Evolutionary conservation across 2,329 filamentous ascomycete genomes (phyloP), one percentile per base, ranked within the genome.

Genomic region (Fusarium sulawesiense): DNA sequence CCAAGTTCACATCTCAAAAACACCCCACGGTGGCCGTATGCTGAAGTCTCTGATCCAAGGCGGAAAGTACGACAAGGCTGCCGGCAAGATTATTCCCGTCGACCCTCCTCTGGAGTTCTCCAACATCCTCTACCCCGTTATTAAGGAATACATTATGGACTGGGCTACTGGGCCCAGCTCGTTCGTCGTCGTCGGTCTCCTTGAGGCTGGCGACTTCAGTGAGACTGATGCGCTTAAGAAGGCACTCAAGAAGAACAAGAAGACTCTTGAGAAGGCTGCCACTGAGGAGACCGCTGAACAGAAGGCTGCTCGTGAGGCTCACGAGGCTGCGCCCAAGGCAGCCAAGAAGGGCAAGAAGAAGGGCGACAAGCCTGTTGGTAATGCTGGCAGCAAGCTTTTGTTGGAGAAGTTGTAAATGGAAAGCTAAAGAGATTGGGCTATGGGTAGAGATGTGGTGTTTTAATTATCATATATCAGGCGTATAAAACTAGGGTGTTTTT

Each of bases 11-110:
- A 84, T 92, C 58, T 87, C 89, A 27, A 83, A 87, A 74, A 86
- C 87, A 40, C 77, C 89, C 1, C 86, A 85, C 73, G 92, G 89
- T 42, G 93, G 93, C 18, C 91, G 93, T 63, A 92, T 98, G 90
- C 87, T 98, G 75, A 98, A 97, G 83, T 92, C 92, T 0, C 87
- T 99, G 10, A 94, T 98, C 25, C 91, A 93, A 57, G 96, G 96
- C 44, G 96, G 97, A 27, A 90, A 89, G 61, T 99, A 92, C 77
- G 93, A 98, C 80, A 88, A 89, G 65, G 86, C 86, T 45, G 86
- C 88, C 4, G 93, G 93, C 80, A 89, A 86, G 59, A 81, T 96
- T 46, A 87, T 92, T 75, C 88, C 89, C 23, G 86, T 92, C 4
- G 89, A 94, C 50, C 93, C 94, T 18, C 87, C 92, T 10, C 85